Conservation (phyloP, 2,329 filamentous ascomycete genomes). For the Colletotrichum sp. region DNA sequence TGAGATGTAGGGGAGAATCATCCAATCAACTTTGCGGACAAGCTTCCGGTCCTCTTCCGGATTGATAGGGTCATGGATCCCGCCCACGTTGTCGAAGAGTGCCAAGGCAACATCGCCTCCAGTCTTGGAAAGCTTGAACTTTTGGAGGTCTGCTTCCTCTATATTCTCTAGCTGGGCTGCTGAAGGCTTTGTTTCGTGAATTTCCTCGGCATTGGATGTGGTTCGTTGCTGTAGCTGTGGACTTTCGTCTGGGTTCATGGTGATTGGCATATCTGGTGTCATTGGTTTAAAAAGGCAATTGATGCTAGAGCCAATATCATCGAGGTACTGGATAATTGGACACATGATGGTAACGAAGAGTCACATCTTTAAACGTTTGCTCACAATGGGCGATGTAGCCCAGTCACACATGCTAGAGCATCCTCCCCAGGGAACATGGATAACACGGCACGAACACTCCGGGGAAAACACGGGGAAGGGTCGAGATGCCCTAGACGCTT, state of each 20-base stretch:
- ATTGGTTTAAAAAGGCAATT: too few species aligned
- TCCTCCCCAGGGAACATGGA: background rate
- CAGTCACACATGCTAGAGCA: background rate
- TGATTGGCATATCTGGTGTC: too few species aligned
- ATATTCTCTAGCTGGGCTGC: background rate
- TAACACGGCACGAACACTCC: background rate
- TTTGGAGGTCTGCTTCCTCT: background rate
- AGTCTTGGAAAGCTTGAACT: background rate
- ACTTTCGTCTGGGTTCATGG: background rate
- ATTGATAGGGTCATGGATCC: background rate
- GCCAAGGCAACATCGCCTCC: background rate
- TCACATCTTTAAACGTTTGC: too few species aligned
- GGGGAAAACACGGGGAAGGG: background rate
- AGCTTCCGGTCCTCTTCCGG: background rate
- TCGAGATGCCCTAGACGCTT: background rate
- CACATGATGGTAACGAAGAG: too few species aligned
- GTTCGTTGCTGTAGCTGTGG: background rate
- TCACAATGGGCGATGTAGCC: too few species aligned
- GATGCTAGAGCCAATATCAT: too few species aligned
- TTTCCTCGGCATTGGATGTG: fast-evolving
- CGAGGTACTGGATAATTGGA: too few species aligned
- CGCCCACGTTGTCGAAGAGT: background rate
- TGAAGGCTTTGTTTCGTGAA: background rate
- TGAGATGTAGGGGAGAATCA: background rate
- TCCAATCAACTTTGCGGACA: background rate